Evolutionary conservation across 805 yeast genomes (phyloP).

Genomic region (Yamadazyma philogaea): DNA sequence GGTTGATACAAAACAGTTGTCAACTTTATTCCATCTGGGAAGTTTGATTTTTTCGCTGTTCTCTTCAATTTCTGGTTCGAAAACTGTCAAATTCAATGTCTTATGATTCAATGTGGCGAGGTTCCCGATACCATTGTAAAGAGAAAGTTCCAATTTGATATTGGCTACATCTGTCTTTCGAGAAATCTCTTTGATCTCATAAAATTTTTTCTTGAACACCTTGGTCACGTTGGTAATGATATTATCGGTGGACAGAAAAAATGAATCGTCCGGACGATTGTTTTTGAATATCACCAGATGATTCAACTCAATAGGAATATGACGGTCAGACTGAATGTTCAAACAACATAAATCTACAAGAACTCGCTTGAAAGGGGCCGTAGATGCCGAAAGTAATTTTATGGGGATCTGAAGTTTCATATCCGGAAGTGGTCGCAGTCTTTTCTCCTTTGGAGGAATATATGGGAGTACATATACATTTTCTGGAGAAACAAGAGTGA

Average conservation of each 20-base stretch:
- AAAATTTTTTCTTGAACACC: constrained; percentile 20
- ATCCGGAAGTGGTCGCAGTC: not conserved
- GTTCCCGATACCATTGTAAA: constrained; percentile 29
- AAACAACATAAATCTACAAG: constrained; percentile 29
- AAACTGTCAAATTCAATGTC: not conserved
- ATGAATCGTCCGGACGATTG: constrained; percentile 6
- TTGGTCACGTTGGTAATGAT: constrained; percentile 23
- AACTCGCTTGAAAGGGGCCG: constrained; percentile 20
- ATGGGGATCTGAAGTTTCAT: constrained; percentile 11
- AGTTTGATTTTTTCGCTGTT: no score
- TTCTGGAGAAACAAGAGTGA: constrained; percentile 18
- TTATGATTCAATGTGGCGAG: not conserved
- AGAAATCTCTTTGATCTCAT: constrained; percentile 18
- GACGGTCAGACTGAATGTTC: constrained; percentile 29
- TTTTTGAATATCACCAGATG: constrained; percentile 33
- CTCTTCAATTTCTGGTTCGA: not conserved
- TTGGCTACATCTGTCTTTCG: constrained; percentile 23
- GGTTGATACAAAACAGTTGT: not conserved
- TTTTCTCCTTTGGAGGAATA: constrained; percentile 15
- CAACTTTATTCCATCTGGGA: not conserved
- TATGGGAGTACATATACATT: constrained; percentile 19
- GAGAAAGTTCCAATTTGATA: constrained; percentile 23
- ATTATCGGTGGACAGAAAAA: constrained; percentile 21
- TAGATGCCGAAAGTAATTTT: constrained; percentile 3
- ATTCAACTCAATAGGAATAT: constrained; percentile 38